Evolutionary conservation across 2,329 filamentous ascomycete species (phyloP).

Genomic region (Trichoderma arundinaceum): DNA sequence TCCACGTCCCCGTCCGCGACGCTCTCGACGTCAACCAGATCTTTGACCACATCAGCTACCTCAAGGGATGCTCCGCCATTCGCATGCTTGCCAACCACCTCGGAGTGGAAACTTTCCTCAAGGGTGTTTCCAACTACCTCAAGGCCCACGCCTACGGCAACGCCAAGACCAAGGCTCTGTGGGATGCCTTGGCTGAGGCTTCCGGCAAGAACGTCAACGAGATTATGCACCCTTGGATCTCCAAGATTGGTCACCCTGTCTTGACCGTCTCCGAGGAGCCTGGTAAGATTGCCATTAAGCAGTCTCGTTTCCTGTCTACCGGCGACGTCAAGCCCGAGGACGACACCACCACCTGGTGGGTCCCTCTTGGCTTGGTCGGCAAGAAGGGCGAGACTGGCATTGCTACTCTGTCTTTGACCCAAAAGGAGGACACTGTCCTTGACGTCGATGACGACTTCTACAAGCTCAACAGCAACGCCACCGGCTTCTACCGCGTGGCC

Average conservation of each 20-base stretch:
- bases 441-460: slow-evolving; percentile 83
- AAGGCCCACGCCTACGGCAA: slow-evolving; percentile 87
- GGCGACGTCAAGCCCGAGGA: slow-evolving; percentile 92
- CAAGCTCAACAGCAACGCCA: slow-evolving; percentile 89
- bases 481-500: slow-evolving; percentile 89
- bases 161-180: slow-evolving; percentile 89
- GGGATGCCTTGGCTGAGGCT: slow-evolving; percentile 84
- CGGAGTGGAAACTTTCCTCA: slow-evolving; percentile 84
- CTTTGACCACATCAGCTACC: slow-evolving; percentile 94
- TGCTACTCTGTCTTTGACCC: slow-evolving; percentile 70
- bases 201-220: slow-evolving; percentile 84
- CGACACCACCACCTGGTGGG: slow-evolving; percentile 93
- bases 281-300: slow-evolving; percentile 80
- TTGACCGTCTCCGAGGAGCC: slow-evolving; percentile 84
- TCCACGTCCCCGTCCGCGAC: slow-evolving; percentile 92
- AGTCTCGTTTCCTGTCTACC: slow-evolving; percentile 87
- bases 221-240: slow-evolving; percentile 95
- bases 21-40: slow-evolving; percentile 97
- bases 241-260: slow-evolving; percentile 92
- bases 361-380: slow-evolving; percentile 84
- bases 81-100: slow-evolving; percentile 94
- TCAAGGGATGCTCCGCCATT: slow-evolving; percentile 95
- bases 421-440: slow-evolving; percentile 76
- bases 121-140: slow-evolving; percentile 88
- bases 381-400: slow-evolving; percentile 68